These are phyloP conservation scores for Tolypocladium nubicola DNA, from an alignment of 2,329 filamentous ascomycete species.

Conservation along the genomic window DNA sequence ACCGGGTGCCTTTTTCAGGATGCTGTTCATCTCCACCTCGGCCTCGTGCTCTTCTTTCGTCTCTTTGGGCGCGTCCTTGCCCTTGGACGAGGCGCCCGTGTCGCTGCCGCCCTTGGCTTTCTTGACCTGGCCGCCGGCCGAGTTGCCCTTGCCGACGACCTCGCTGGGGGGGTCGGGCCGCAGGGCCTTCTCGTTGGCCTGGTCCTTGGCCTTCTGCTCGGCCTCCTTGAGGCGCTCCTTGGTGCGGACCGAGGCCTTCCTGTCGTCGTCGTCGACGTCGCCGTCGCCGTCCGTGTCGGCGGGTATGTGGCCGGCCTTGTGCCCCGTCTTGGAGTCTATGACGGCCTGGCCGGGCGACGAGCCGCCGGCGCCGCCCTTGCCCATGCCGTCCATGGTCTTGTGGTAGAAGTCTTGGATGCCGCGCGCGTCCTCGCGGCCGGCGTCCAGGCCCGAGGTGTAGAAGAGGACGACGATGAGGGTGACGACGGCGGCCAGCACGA, in stretches of 20 bases:
- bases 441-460: constrained; percentile 52
- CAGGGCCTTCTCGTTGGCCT: constrained; percentile 55
- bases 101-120: constrained; percentile 13
- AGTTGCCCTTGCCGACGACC: constrained; percentile 48
- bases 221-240: constrained; percentile 55
- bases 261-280: constrained; percentile 46
- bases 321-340: constrained; percentile 27
- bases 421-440: constrained; percentile 28
- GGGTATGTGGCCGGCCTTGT: constrained; percentile 26
- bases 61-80: constrained; percentile 30
- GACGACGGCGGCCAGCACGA: constrained; percentile 53
- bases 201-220: constrained; percentile 57
- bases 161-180: constrained; percentile 48
- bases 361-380: constrained; percentile 17
- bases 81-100: constrained; percentile 13
- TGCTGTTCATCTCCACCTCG: constrained; percentile 61
- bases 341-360: constrained; percentile 23
- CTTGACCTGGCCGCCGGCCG: constrained; percentile 39
- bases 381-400: constrained; percentile 47
- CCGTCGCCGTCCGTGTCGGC: constrained; percentile 44
- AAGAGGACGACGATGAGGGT: constrained; percentile 61
- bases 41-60: constrained; percentile 52
- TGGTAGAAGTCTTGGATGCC: constrained; percentile 46
- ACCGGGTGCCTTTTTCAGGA: constrained; percentile 80
- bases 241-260: constrained; percentile 38